These are phyloP conservation scores for Cyberlindnera nakhonratchasimensis DNA, from an alignment of 805 yeast genomes.

Conservation along the genomic window DNA sequence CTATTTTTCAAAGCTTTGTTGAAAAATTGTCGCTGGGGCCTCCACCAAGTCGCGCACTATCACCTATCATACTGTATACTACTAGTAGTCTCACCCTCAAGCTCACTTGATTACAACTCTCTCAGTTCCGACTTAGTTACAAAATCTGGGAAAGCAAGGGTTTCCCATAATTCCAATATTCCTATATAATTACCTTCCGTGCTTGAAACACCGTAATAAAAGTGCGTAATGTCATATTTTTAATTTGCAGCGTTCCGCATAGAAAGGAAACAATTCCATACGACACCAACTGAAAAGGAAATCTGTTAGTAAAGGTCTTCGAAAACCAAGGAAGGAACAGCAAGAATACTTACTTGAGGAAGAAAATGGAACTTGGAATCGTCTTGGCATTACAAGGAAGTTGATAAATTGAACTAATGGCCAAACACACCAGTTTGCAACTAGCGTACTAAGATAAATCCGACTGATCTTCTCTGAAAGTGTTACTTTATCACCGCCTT, in stretches of 20 bases:
- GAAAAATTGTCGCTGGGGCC: constrained; percentile 6
- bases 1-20: not conserved
- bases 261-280: constrained; percentile 93
- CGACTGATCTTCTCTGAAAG: constrained; percentile 60
- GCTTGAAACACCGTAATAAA: no score
- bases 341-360: constrained; percentile 48
- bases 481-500: constrained; percentile 64
- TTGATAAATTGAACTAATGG: constrained; percentile 77
- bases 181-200: no score
- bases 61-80: no score
- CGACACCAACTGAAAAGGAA: constrained; percentile 53
- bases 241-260: constrained; percentile 59
- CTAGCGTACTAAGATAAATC: constrained; percentile 64
- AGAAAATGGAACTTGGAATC: constrained; percentile 86
- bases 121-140: no score
- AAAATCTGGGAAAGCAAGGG: no score
- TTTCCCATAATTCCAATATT: no score
- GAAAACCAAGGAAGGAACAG: not conserved
- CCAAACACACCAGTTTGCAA: constrained; percentile 74
- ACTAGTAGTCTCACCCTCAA: not conserved
- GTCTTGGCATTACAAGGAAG: constrained; percentile 64
- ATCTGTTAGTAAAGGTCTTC: constrained; percentile 14
- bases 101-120: no score
- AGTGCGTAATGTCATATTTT: no score
- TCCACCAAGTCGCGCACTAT: constrained; percentile 2